A percentile compares a stretch with the other conserved stretches of the same genome.
phyloP scores from a whole-genome alignment of 441 rosid genomes.

The Adansonia grandidieri region DNA sequence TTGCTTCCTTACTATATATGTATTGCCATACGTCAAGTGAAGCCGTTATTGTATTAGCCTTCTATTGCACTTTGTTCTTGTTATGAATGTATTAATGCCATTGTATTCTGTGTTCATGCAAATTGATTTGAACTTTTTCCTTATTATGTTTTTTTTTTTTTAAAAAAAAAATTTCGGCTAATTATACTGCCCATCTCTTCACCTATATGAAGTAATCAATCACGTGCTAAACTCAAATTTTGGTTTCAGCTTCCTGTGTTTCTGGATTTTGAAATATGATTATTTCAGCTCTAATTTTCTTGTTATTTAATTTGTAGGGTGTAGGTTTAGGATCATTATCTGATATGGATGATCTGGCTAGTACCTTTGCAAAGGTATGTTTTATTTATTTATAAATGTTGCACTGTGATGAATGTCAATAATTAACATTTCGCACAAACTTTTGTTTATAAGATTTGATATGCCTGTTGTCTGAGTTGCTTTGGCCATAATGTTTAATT shows the following conservation, averaged over 20 bases:
- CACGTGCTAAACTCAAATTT: background rate
- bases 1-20: background rate
- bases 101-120: background rate
- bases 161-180: background rate
- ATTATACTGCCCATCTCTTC: background rate
- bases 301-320: constrained; percentile 46
- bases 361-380: constrained; percentile 79
- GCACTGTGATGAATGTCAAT: background rate
- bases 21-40: background rate
- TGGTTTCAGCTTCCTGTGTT: background rate
- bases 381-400: background rate
- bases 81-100: background rate
- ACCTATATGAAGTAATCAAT: background rate
- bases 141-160: background rate
- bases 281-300: constrained; percentile 9
- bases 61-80: background rate
- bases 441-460: background rate
- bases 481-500: background rate
- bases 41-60: background rate
- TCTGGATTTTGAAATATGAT: background rate
- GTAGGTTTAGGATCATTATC: constrained; percentile 56
- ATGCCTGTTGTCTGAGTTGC: background rate
- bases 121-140: background rate
- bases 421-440: background rate
- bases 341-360: constrained; percentile 72